Evolutionary conservation across 768 basidiomycete species (phyloP).

Genomic region (Amanita inopinata): DNA sequence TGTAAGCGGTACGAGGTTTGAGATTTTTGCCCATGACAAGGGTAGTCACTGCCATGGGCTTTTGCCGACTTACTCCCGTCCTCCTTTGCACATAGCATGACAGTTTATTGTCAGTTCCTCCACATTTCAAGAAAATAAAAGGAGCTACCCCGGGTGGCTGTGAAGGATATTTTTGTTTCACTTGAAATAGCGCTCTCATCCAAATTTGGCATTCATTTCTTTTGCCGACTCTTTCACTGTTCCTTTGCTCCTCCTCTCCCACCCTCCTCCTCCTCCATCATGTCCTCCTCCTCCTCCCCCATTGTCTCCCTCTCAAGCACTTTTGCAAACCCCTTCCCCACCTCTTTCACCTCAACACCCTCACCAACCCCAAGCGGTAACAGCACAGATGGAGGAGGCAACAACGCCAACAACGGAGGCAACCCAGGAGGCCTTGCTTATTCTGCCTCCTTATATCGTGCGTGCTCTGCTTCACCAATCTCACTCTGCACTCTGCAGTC

Average conservation of each 20-base stretch:
- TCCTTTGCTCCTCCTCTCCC: constrained; percentile 1
- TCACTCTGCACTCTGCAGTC: neutral
- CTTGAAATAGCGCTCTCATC: neutral
- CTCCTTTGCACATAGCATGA: no score
- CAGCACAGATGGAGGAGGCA: neutral
- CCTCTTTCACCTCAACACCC: constrained; percentile 1
- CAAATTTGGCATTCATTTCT: neutral
- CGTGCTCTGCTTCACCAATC: constrained; percentile 12
- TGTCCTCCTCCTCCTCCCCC: constrained; percentile 1
- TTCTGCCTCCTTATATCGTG: constrained; percentile 25
- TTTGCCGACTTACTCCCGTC: no score
- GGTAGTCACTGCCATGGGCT: no score
- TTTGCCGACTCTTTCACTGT: neutral
- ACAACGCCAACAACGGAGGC: constrained; percentile 1
- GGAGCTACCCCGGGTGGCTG: no score
- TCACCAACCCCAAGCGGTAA: neutral
- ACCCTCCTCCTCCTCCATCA: constrained; percentile 7
- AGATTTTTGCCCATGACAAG: no score
- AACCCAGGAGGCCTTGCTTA: constrained; percentile 13
- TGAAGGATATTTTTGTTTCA: constrained; percentile 7
- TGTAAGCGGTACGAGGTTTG: no score
- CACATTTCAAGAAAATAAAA: no score
- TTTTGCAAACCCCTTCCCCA: constrained; percentile 1
- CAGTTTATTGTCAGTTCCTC: no score
- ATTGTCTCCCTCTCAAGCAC: constrained; percentile 5